Percentiles rank a stretch among this genome's conserved stretches.
Conservation (phyloP, 108 stramenopile species). For the Stephanodiscus minutulus region DNA sequence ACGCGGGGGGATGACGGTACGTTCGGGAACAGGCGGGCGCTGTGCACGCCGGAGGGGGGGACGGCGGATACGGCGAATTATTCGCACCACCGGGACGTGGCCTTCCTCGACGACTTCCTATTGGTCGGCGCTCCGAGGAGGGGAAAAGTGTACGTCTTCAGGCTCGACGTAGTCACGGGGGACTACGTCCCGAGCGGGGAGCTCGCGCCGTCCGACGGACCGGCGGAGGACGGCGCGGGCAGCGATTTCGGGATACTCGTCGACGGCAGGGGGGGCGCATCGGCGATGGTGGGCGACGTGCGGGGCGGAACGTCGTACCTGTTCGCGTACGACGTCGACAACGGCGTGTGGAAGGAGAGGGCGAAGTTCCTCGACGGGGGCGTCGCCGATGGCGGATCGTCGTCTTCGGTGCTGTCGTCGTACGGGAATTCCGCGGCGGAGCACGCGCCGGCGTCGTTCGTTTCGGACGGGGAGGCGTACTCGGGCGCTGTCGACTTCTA, state of each 20-base stretch:
- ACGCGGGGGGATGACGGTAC: background rate
- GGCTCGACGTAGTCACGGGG: background rate
- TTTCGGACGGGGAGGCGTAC: background rate
- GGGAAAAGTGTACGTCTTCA: slow-evolving; percentile 1
- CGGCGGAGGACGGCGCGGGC: background rate
- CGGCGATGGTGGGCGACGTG: slow-evolving; percentile 8
- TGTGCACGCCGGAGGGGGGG: background rate
- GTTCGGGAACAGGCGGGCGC: background rate
- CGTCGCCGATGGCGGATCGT: background rate
- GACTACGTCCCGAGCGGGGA: background rate
- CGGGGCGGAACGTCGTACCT: background rate
- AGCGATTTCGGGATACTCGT: slow-evolving; percentile 5
- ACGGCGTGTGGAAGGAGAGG: slow-evolving; percentile 11
- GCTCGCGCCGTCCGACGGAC: background rate
- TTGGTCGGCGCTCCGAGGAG: background rate
- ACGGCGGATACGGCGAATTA: too few species aligned
- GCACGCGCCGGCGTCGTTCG: background rate
- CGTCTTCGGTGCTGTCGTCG: background rate
- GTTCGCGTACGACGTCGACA: slow-evolving; percentile 4
- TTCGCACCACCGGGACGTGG: background rate
- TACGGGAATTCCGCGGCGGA: background rate
- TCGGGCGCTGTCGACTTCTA: background rate
- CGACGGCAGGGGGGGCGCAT: background rate
- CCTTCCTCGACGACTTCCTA: slow-evolving; percentile 5
- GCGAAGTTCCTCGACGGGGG: background rate